Evolutionary conservation across 179 eudicot genomes (phyloP).

Genomic region (Silene noctiflora): DNA sequence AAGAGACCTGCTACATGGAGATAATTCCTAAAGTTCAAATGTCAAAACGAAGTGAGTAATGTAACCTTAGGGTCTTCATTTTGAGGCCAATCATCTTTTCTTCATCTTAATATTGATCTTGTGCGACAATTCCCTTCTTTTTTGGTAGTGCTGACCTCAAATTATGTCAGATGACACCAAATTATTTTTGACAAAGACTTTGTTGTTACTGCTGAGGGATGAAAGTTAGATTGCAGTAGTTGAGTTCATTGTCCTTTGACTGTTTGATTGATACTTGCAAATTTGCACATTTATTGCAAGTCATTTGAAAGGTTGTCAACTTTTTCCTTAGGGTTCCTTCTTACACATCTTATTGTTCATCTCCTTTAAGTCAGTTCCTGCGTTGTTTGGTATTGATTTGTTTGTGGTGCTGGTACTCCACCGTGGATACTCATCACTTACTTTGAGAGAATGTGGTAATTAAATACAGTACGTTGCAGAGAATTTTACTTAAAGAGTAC

Average conservation of each 20-base stretch:
- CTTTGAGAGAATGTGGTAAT: neutral
- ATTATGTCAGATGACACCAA: neutral
- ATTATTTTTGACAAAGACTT: neutral
- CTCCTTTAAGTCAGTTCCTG: neutral
- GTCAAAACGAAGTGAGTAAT: conserved; percentile 55
- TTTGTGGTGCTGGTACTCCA: neutral
- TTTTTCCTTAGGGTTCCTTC: neutral
- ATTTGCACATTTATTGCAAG: neutral
- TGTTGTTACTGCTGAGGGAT: neutral
- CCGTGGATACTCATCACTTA: neutral
- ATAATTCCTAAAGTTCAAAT: conserved; percentile 56
- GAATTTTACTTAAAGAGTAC: neutral
- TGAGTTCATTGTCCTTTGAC: neutral
- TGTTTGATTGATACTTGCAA: neutral
- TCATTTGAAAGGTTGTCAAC: neutral
- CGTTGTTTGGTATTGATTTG: neutral
- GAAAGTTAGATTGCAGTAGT: no score
- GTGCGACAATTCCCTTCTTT: neutral
- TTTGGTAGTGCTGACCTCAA: neutral
- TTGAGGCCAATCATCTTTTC: neutral
- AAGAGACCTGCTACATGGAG: conserved; percentile 70
- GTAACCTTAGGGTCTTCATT: neutral
- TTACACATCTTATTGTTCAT: neutral
- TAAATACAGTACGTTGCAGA: neutral
- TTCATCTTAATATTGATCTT: neutral